Base-by-base conservation (phyloP, 2,329 filamentous ascomycete species). In the Beauveria rudraprayagi region DNA sequence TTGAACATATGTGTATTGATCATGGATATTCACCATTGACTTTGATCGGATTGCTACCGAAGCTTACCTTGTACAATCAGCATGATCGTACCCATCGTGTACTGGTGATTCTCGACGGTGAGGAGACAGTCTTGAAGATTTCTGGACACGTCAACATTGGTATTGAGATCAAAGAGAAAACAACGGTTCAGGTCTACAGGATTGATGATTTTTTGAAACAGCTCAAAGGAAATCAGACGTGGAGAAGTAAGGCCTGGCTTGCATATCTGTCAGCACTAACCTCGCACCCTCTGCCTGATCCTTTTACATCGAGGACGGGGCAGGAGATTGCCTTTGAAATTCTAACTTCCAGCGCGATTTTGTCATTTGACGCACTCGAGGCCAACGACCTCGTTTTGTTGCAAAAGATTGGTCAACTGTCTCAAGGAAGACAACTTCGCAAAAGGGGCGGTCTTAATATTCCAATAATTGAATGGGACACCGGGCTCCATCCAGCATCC, bases 251-350 rank as follows among this genome's bases (percentile, higher is more conserved):
- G 56, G 71, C 87, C 0, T 75, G 77, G 26, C 70, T 83, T 0
- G 72, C 71, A 5, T 78, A 80, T 30, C 68, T 86, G 0, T 82
- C 86, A 64, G 81, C 78, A 0, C 56, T 83, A 0, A 85, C 83
- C 0, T 80, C 81, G 0, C 73, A 76, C 48, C 79, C 73, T 43
- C 67, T 83, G 0, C 76, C 78, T 0, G 83, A 85, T 64, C 69
- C 69, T 0, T 69, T 84, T 0, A 84, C 79, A 0, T 55, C 64
- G 0, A 68, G 70, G 3, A 85, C 82, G 0, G 83, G 83, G 0
- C 82, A 80, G 0, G 82, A 86, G 65, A 69, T 79, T 37, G 79
- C 82, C 0, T 65, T 85, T 0, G 63, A 66, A 0, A 79, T 82
- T 1, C 66, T 86, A 1, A 58, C 58, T 1, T 80, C 78, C 0